phyloP scores from a whole-genome alignment of 23 red algal species.

The Gracilaria caudata region DNA sequence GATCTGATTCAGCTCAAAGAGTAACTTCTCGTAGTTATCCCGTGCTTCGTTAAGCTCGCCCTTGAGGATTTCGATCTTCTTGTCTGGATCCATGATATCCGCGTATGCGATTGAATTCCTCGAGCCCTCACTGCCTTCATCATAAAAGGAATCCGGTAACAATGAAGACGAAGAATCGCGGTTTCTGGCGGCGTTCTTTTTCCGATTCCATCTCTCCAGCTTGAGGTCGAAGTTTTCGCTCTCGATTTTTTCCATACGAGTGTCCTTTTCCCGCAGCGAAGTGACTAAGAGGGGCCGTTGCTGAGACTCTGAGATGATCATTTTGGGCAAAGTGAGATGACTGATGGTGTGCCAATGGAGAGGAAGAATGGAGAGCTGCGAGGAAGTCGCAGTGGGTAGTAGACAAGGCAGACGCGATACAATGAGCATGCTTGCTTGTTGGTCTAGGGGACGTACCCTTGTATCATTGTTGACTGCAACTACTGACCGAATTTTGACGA shows the following conservation, averaged over 20 bases:
- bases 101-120: not conserved
- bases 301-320: not conserved
- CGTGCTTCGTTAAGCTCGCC: slow-evolving; percentile 8
- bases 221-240: slow-evolving; percentile 21
- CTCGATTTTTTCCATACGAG: not conserved
- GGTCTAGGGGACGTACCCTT: not conserved
- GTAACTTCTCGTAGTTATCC: slow-evolving; percentile 7
- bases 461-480: not conserved
- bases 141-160: not conserved
- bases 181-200: not conserved
- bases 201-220: not conserved
- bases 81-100: slow-evolving; percentile 14
- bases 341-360: not conserved
- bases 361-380: slow-evolving; percentile 5
- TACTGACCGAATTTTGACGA: not conserved
- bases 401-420: slow-evolving; percentile 13
- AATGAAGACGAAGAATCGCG: slow-evolving; percentile 11
- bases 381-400: not conserved
- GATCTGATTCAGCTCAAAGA: not conserved
- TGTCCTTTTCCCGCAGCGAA: not conserved
- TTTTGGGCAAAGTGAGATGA: not conserved
- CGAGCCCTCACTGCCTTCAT: not conserved
- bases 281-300: not conserved
- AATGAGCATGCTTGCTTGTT: not conserved
- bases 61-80: slow-evolving; percentile 6